These are phyloP conservation scores for Citrus inodora DNA, from an alignment of 345 rosid genomes.

Conservation along the genomic window DNA sequence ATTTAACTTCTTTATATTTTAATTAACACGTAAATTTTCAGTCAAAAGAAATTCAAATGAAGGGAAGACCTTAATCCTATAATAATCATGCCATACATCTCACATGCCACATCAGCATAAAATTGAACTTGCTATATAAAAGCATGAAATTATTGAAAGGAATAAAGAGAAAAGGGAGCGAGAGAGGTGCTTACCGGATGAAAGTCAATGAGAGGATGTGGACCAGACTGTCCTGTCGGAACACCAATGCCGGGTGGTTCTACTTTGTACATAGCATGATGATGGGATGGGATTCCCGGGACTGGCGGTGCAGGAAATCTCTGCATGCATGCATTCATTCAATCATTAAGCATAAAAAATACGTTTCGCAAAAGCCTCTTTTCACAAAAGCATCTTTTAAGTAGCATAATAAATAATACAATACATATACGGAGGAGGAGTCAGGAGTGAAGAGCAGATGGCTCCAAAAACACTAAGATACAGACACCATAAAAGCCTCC, in stretches of 20 bases:
- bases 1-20: no score
- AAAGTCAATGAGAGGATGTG: conserved; percentile 45
- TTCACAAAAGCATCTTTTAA: neutral
- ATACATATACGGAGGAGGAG: neutral
- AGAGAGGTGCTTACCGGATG: conserved; percentile 54
- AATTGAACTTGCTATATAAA: no score
- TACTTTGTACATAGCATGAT: conserved; percentile 36
- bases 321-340: conserved; percentile 24
- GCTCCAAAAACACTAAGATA: conserved; percentile 12
- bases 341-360: neutral
- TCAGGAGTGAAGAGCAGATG: neutral
- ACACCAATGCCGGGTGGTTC: conserved; percentile 41
- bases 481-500: conserved; percentile 20
- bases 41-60: no score
- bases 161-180: neutral
- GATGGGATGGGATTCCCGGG: conserved; percentile 50
- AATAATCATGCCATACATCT: no score
- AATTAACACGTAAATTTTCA: no score
- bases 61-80: no score
- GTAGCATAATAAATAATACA: neutral
- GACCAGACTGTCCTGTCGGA: conserved; percentile 34
- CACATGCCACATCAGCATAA: no score
- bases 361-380: neutral
- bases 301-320: conserved; percentile 47
- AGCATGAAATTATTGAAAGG: no score